These are phyloP conservation scores for Zasmidium cellare DNA, from an alignment of 2,329 filamentous ascomycete genomes.

Conservation along the genomic window DNA sequence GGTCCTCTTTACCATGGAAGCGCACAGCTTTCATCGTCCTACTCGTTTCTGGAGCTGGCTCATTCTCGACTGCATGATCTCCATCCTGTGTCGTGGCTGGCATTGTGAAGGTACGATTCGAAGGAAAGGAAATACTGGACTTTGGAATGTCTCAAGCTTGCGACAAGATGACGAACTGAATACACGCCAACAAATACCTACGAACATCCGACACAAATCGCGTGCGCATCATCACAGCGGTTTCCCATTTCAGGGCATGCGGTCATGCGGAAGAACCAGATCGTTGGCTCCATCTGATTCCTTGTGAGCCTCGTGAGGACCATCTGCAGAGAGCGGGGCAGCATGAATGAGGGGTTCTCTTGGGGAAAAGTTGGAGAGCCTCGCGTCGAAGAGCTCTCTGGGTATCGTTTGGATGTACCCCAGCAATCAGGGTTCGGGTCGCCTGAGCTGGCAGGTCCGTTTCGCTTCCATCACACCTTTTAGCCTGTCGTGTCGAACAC, in stretches of 20 bases:
- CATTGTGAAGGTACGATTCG: background rate
- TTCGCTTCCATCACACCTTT: too few relatives aligned
- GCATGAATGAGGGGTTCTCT: background rate
- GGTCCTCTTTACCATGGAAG: conserved; percentile 39
- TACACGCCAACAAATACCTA: background rate
- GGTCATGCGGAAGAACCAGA: background rate
- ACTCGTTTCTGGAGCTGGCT: conserved; percentile 7
- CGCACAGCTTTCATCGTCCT: conserved; percentile 38
- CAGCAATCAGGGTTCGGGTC: background rate
- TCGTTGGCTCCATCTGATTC: background rate
- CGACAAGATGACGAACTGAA: background rate
- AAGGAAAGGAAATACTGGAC: background rate
- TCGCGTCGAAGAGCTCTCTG: background rate
- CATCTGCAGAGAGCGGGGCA: background rate
- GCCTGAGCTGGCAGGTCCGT: background rate
- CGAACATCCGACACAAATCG: too few relatives aligned
- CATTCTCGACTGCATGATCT: conserved; percentile 12
- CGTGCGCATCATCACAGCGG: background rate
- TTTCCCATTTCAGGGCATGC: background rate
- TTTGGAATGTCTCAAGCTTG: background rate
- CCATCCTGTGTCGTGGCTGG: conserved; percentile 13
- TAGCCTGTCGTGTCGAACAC: background rate
- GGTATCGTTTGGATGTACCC: background rate
- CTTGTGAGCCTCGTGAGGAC: background rate
- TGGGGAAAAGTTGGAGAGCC: background rate